A percentile compares a stretch with the other conserved stretches of the same genome.
phyloP scores from a whole-genome alignment of 176 grass and related monocot species.

The Musa acuminata region DNA sequence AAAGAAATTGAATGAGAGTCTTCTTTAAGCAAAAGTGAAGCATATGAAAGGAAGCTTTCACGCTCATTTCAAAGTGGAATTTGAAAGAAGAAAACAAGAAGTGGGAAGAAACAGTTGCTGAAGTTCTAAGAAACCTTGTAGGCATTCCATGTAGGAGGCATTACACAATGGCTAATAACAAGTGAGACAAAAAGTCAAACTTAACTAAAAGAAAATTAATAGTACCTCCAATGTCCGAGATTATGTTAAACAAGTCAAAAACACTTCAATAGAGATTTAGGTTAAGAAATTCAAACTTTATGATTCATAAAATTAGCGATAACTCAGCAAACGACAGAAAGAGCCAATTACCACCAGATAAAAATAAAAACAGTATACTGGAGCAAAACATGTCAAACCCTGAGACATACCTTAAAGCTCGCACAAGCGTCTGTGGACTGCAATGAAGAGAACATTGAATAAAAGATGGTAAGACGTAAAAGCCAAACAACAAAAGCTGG shows the following conservation, averaged over 20 bases:
- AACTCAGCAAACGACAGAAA: not conserved
- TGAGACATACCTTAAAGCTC: conserved; percentile 71
- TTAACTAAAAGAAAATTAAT: not conserved
- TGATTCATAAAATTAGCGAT: too few species aligned
- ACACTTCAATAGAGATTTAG: not conserved
- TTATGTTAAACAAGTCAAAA: not conserved
- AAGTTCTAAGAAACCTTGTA: not conserved
- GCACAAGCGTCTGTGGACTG: conserved; percentile 92
- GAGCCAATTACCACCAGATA: not conserved
- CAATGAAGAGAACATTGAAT: conserved; percentile 32
- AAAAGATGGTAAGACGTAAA: not conserved
- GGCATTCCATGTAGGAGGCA: not conserved
- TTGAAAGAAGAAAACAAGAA: not conserved
- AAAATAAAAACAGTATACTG: not conserved
- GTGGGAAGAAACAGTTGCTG: not conserved
- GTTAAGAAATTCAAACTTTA: not conserved
- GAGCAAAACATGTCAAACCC: not conserved
- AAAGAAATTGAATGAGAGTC: too few species aligned
- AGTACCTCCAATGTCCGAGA: not conserved
- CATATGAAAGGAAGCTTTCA: not conserved
- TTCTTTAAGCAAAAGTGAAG: not conserved
- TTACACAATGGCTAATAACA: not conserved
- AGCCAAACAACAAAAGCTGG: not conserved
- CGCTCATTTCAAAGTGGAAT: not conserved
- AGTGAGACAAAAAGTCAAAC: not conserved